These are phyloP conservation scores for Sapria himalayana DNA, from an alignment of 345 rosid genomes.

Conservation along the genomic window DNA sequence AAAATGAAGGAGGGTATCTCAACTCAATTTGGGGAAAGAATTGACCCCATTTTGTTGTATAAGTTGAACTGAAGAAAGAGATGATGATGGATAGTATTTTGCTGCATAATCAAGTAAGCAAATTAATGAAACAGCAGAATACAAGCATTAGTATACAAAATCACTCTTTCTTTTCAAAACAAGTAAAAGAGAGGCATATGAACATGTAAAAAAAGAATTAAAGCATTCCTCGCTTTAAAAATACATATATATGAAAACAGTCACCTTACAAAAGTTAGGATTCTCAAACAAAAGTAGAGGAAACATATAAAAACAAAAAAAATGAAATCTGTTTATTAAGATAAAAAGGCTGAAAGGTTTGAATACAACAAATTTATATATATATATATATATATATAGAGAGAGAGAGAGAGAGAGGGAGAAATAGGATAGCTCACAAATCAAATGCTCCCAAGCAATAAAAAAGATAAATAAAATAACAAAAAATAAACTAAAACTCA, in stretches of 20 bases:
- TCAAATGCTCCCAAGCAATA: no score
- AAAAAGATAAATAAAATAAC: no score
- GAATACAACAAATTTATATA: no score
- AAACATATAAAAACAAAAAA: no score
- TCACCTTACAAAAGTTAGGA: neutral
- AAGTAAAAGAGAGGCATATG: neutral
- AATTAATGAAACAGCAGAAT: constrained; percentile 7
- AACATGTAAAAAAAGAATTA: no score
- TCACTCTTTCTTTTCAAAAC: neutral
- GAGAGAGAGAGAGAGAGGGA: no score
- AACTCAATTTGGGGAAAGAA: constrained; percentile 38
- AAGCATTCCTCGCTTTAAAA: neutral
- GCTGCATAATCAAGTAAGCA: constrained; percentile 29
- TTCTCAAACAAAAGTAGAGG: no score
- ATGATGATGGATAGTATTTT: constrained; percentile 50
- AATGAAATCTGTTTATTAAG: no score
- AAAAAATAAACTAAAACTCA: no score
- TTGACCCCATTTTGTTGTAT: constrained; percentile 49
- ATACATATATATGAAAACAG: neutral
- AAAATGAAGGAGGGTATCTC: constrained; percentile 46
- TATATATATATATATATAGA: no score
- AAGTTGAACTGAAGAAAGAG: constrained; percentile 52
- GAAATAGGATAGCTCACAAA: no score
- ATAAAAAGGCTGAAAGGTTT: no score
- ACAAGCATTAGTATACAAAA: neutral